These are phyloP conservation scores for Hortaea werneckii DNA, from an alignment of 2,329 filamentous ascomycete genomes.

Conservation along the genomic window DNA sequence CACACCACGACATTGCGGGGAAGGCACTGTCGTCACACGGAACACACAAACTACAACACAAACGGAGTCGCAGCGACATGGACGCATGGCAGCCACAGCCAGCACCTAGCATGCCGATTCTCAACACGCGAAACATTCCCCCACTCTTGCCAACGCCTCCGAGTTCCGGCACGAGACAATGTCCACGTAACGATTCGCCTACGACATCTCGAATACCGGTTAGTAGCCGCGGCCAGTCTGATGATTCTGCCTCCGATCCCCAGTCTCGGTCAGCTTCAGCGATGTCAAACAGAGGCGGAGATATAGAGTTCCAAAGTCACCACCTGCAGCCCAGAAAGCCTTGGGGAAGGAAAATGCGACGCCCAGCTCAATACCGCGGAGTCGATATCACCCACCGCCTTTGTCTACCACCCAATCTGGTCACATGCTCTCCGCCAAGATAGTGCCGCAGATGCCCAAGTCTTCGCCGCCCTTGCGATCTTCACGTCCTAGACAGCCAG, in stretches of 20 bases:
- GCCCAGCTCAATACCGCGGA: slow-evolving; percentile 15
- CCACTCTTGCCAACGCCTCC: slow-evolving; percentile 17
- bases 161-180: slow-evolving; percentile 10
- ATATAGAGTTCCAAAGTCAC: slow-evolving; percentile 20
- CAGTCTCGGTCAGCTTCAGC: slow-evolving; percentile 19
- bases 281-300: slow-evolving; percentile 15
- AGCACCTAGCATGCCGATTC: slow-evolving; percentile 20
- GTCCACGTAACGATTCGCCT: slow-evolving; percentile 9
- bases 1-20: slow-evolving; percentile 32
- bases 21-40: slow-evolving; percentile 10
- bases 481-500: slow-evolving; percentile 68
- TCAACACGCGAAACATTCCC: slow-evolving; percentile 10
- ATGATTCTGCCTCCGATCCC: slow-evolving; percentile 23
- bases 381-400: slow-evolving; percentile 26
- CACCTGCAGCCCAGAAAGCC: slow-evolving; percentile 12
- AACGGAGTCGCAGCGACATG: slow-evolving; percentile 25
- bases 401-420: slow-evolving; percentile 16
- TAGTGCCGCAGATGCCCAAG: slow-evolving; percentile 59
- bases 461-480: slow-evolving; percentile 71
- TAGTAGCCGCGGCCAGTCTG: slow-evolving; percentile 18
- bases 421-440: slow-evolving; percentile 55
- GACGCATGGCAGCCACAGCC: slow-evolving; percentile 12
- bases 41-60: slow-evolving; percentile 18
- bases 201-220: slow-evolving; percentile 22
- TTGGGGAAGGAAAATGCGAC: slow-evolving; percentile 19